phyloP scores from a whole-genome alignment of 148 eudicot genomes.

The Silene uniflora region DNA sequence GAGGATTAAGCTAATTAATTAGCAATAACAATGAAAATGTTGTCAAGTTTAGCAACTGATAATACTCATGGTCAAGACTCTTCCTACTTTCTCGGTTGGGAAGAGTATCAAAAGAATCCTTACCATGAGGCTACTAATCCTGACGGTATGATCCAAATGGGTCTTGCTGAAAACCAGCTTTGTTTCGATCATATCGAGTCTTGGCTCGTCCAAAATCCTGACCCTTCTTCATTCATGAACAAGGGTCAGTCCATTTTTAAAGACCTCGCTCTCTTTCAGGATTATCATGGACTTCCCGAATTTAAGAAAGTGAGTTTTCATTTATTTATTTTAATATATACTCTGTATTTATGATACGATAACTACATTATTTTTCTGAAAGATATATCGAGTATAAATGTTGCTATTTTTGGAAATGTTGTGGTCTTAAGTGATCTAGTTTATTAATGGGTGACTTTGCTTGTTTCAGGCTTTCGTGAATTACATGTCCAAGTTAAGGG shows the following conservation, averaged over 20 bases:
- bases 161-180: constrained; percentile 75
- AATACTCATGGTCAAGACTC: constrained; percentile 75
- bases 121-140: constrained; percentile 43
- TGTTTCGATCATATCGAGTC: constrained; percentile 68
- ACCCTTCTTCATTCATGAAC: constrained; percentile 42
- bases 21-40: constrained; percentile 27
- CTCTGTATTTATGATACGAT: too few species aligned
- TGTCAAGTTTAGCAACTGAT: constrained; percentile 45
- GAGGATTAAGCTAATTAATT: background rate
- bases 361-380: too few species aligned
- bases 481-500: constrained; percentile 64
- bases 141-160: constrained; percentile 76
- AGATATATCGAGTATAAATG: too few species aligned
- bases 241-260: constrained; percentile 51
- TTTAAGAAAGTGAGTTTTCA: constrained; percentile 67
- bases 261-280: constrained; percentile 80
- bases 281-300: constrained; percentile 71
- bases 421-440: background rate
- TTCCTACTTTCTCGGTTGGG: constrained; percentile 79
- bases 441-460: constrained; percentile 16
- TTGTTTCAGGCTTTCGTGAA: constrained; percentile 57
- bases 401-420: constrained; percentile 1
- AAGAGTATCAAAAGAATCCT: constrained; percentile 68
- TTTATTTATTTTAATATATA: too few species aligned
- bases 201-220: constrained; percentile 59